phyloP scores from a whole-genome alignment of 768 basidiomycete genomes.

The Hypholoma sublateritium region DNA sequence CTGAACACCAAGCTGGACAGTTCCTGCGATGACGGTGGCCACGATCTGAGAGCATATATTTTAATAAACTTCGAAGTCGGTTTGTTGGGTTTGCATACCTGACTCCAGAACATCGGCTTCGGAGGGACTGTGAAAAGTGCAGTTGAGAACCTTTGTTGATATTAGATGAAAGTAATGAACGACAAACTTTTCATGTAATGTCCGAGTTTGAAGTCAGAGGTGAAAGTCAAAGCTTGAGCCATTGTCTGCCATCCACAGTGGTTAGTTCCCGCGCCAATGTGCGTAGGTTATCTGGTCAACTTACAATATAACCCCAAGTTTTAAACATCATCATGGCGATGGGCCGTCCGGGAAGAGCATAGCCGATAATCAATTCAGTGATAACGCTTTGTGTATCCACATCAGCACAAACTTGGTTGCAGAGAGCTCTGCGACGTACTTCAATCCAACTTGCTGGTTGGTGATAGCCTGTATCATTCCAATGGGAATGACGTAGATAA shows the following conservation, averaged over 20 bases:
- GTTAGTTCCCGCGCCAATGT: neutral
- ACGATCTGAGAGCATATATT: constrained; percentile 28
- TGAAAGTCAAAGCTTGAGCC: constrained; percentile 56
- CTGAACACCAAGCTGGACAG: constrained; percentile 67
- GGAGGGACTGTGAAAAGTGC: constrained; percentile 44
- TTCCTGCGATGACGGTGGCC: constrained; percentile 58
- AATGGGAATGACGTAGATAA: constrained; percentile 68
- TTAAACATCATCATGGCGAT: constrained; percentile 76
- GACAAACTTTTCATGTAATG: constrained; percentile 66
- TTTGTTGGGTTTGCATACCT: constrained; percentile 19
- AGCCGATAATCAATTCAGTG: constrained; percentile 78
- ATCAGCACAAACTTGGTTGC: neutral
- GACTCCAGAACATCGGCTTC: constrained; percentile 51
- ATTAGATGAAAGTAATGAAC: too few species aligned
- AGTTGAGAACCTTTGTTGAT: too few species aligned
- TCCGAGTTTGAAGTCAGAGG: constrained; percentile 67
- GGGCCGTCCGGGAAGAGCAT: constrained; percentile 68
- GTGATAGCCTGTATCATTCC: constrained; percentile 68
- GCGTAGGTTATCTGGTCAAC: neutral
- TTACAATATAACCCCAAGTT: constrained; percentile 52
- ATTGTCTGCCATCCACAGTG: constrained; percentile 35
- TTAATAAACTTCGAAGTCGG: neutral
- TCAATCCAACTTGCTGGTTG: constrained; percentile 71
- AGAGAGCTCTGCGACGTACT: constrained; percentile 25
- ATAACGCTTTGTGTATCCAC: constrained; percentile 49